phyloP scores from a whole-genome alignment of 305 asterid genomes.

The Plantago coronopus region DNA sequence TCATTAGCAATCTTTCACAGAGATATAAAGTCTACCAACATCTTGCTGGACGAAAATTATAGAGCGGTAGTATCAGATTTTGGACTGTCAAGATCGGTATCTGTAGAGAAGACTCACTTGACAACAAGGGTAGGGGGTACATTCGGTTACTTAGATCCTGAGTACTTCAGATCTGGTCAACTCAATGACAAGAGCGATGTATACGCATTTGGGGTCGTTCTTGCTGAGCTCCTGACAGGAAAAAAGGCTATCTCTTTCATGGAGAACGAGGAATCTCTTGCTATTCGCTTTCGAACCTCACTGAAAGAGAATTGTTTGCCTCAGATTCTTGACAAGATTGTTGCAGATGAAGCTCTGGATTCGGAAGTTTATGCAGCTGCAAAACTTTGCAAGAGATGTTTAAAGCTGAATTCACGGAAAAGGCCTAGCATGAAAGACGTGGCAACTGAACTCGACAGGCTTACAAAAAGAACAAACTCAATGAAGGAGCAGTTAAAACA shows the following conservation, averaged over 20 bases:
- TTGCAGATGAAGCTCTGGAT: background rate
- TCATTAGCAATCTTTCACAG: slow-evolving; percentile 33
- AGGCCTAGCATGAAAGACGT: background rate
- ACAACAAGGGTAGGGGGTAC: slow-evolving; percentile 36
- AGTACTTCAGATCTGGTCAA: slow-evolving; percentile 30
- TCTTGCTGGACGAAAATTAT: slow-evolving; percentile 33
- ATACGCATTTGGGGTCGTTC: slow-evolving; percentile 35
- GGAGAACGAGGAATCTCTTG: slow-evolving; percentile 18
- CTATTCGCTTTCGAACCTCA: slow-evolving; percentile 3
- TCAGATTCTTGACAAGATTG: background rate
- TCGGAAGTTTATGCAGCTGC: background rate
- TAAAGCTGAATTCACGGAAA: background rate
- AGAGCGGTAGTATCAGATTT: slow-evolving; percentile 34
- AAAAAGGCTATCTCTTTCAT: slow-evolving; percentile 15
- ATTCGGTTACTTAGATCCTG: slow-evolving; percentile 35
- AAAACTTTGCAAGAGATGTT: background rate
- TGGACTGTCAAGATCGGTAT: slow-evolving; percentile 31
- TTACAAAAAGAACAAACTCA: background rate
- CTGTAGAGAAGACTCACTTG: slow-evolving; percentile 28
- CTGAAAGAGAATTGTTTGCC: background rate
- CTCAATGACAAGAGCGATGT: slow-evolving; percentile 36
- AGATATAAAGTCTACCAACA: slow-evolving; percentile 34
- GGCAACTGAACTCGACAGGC: background rate
- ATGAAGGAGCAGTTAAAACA: background rate
- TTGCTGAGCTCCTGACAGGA: slow-evolving; percentile 34